A percentile compares a stretch with the other conserved stretches of the same genome.
These are phyloP conservation scores for Kwoniella newhampshirensis DNA, from an alignment of 768 basidiomycete genomes.

Conservation along the genomic window DNA sequence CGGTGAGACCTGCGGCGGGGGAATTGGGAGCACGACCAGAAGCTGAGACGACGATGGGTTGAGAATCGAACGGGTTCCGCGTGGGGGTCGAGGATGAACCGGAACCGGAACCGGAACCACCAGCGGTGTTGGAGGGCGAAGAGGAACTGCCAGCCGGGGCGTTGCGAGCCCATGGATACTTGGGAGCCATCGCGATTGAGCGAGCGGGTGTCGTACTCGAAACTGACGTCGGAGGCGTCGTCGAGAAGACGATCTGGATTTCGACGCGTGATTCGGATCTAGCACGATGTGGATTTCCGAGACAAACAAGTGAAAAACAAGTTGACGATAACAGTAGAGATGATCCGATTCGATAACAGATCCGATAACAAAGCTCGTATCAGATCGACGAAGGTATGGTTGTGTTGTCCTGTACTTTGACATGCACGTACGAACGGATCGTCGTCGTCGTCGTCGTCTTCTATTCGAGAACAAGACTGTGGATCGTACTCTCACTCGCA, in stretches of 20 bases:
- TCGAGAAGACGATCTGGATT: not conserved
- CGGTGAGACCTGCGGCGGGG: constrained; percentile 1
- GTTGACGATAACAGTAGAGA: no score
- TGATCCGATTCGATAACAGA: no score
- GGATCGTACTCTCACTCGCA: no score
- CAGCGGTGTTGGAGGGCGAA: constrained; percentile 3
- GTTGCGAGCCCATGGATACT: constrained; percentile 12
- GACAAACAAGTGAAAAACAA: no score
- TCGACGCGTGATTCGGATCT: no score
- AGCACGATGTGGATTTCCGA: no score
- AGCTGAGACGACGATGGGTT: constrained; percentile 12
- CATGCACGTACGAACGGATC: no score
- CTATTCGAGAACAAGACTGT: no score
- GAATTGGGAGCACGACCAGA: constrained; percentile 5
- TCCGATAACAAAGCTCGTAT: no score
- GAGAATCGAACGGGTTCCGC: constrained; percentile 7
- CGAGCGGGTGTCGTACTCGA: not conserved
- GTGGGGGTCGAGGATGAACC: constrained; percentile 5
- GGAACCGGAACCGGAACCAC: constrained; percentile 1
- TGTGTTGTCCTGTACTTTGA: no score
- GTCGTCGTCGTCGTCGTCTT: no score
- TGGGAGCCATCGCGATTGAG: constrained; percentile 13
- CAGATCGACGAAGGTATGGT: no score
- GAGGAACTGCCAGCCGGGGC: constrained; percentile 13
- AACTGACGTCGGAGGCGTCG: not conserved